phyloP scores from a whole-genome alignment of 495 filamentous ascomycete genomes.

The Aspergillus taichungensis region DNA sequence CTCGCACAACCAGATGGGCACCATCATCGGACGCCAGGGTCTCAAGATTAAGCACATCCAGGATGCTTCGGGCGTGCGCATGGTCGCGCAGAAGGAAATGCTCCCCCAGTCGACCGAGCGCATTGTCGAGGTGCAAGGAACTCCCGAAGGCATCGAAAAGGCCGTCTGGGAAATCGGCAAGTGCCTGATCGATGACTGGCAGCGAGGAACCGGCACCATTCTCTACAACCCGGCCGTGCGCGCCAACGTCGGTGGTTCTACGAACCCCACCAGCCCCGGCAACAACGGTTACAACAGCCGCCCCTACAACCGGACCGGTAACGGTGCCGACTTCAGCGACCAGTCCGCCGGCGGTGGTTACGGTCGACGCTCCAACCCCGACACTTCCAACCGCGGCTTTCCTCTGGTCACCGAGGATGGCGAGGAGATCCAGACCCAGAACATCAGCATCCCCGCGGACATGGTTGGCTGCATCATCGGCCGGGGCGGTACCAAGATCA shows the following conservation, averaged over 20 bases:
- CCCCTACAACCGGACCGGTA: constrained; percentile 85
- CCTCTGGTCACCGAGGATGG: constrained; percentile 88
- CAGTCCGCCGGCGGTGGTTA: constrained; percentile 50
- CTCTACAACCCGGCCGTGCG: constrained; percentile 94
- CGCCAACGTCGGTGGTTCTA: constrained; percentile 44
- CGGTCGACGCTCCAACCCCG: constrained; percentile 71
- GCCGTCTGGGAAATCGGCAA: constrained; percentile 98
- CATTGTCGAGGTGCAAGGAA: constrained; percentile 92
- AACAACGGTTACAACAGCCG: constrained; percentile 50
- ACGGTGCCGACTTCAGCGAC: constrained; percentile 96
- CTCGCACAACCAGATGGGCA: constrained; percentile 99
- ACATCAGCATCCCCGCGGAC: constrained; percentile 97
- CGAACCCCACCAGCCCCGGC: constrained; percentile 23
- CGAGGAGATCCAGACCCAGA: constrained; percentile 96
- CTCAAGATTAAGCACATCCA: constrained; percentile 99
- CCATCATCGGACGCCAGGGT: constrained; percentile 92
- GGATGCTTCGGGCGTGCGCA: constrained; percentile 90
- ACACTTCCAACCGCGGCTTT: constrained; percentile 59
- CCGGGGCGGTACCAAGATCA: constrained; percentile 88
- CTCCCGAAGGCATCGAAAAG: constrained; percentile 86
- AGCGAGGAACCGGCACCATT: constrained; percentile 90
- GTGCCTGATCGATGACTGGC: constrained; percentile 95
- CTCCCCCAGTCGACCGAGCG: constrained; percentile 98
- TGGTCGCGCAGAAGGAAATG: constrained; percentile 99
- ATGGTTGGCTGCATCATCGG: constrained; percentile 99